Conservation (phyloP, 2,329 filamentous ascomycete genomes). For the Ophiocordyceps camponoti-leonardi region DNA sequence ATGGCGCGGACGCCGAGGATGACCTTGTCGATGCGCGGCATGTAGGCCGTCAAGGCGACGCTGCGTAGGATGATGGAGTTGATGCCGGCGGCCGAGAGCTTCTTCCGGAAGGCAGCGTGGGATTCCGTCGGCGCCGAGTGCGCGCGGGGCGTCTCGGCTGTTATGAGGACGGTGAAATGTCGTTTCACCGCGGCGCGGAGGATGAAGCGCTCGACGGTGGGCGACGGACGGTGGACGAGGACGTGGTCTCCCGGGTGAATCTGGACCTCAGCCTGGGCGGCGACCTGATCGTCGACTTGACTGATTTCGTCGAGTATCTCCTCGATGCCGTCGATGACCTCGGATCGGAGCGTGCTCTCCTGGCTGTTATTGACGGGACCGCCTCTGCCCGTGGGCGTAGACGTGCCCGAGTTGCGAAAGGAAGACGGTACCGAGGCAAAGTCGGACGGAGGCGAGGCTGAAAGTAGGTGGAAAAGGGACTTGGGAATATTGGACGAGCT, state of each 20-base stretch:
- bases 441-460: constrained; percentile 42
- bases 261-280: constrained; percentile 72
- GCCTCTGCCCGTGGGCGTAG: constrained; percentile 24
- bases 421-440: constrained; percentile 23
- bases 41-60: constrained; percentile 76
- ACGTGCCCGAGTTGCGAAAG: constrained; percentile 27
- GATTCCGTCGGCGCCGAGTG: constrained; percentile 6
- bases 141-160: constrained; percentile 19
- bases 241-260: constrained; percentile 90
- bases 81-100: constrained; percentile 60
- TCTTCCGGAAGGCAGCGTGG: constrained; percentile 48
- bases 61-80: constrained; percentile 73
- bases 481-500: constrained; percentile 50
- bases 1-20: constrained; percentile 78
- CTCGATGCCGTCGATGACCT: constrained; percentile 84
- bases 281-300: constrained; percentile 85
- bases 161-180: constrained; percentile 80
- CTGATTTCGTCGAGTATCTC: constrained; percentile 93
- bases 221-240: constrained; percentile 71
- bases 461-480: constrained; percentile 79
- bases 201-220: constrained; percentile 78
- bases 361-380: constrained; percentile 23
- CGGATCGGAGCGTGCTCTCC: constrained; percentile 60
- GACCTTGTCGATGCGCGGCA: constrained; percentile 91
- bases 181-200: constrained; percentile 75